Evolutionary conservation across 2,329 filamentous ascomycete species (phyloP), one percentile per base, ranked within the genome.

Genomic region (Talaromyces verruculosus): DNA sequence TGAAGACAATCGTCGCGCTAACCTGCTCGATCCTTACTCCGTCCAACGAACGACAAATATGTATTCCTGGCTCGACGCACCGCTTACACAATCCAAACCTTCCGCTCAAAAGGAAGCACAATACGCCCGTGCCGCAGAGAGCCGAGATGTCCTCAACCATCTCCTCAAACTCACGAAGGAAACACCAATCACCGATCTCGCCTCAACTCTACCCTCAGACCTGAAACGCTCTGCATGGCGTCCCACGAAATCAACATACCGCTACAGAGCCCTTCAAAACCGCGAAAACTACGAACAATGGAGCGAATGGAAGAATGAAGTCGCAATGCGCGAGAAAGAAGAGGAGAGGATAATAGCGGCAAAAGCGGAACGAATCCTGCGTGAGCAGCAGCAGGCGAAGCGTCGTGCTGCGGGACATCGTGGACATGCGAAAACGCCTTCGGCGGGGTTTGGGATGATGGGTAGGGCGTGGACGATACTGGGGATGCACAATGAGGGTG

Each of bases 221-320:
- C 30, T 64, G 39, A 76, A 71, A 64, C 77, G 76, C 58, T 70
- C 72, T 13, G 70, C 73, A 25, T 81, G 80, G 79, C 77, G 80
- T 25, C 77, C 80, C 7, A 71, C 76, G 3, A 80, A 80, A 61
- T 76, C 78, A 22, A 80, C 79, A 33, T 75, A 79, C 19, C 74
- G 77, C 10, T 82, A 81, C 68, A 78, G 79, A 65, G 74, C 80
- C 5, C 76, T 82, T 6, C 76, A 77, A 45, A 80, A 81, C 62
- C 78, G 80, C 39, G 80, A 82, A 67, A 75, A 81, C 57, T 80
- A 80, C 68, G 79, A 82, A 67, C 78, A 78, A 65, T 82, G 81
- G 79, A 73, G 76, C 17, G 78, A 80, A 70, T 80, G 79, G 79
- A 76, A 76, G 63, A 73, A 79, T 30, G 79, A 80, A 25, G 76